Evolutionary conservation across 768 basidiomycete species (phyloP), one percentile per base, ranked within the genome.

Genomic region (Macrolepiota dolichaula): DNA sequence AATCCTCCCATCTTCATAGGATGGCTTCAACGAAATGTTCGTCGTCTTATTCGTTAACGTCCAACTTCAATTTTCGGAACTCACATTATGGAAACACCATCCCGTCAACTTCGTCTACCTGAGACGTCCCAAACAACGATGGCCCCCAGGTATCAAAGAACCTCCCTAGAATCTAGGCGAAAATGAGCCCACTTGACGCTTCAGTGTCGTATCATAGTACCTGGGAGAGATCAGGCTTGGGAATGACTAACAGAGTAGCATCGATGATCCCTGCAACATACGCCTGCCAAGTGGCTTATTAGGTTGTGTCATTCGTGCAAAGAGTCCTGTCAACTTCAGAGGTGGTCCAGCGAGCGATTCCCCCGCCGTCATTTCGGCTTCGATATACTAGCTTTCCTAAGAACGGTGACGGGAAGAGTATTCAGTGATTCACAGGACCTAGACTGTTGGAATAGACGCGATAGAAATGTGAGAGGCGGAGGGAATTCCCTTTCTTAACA

Each of bases 121-220:
- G 2, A 29, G 12, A 19, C 5, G n/a, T 10, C 17, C 4, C n/a
- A 29, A 36, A 47, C 1, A 10, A 3, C 3, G 77, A 81, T 0
- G 87, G 85, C 12, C 88, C 92, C 89, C 90, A 94, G 3, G 91
- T 85, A 68, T 94, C 91, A 85, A 92, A 10, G 89, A 80, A 4
- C 92, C 92, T 12, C 83, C 89, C 77, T 90, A 87, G 68, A 86
- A 88, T 74, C 50, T 35, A 40, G 13, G 42, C 36, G 46, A 7
- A 59, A 36, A 22, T 44, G 51, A 17, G 17, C 27, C 17, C 42
- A 55, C n/a, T 42, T 17, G 27, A n/a, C 22, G 47, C 59, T 51
- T 61, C 63, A 56, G 40, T 40, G 1, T 42, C 32, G 10, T 50
- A 17, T n/a, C n/a, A 17, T 47, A 72, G 53, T 67, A 86, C 87